Conservation (phyloP, 768 basidiomycete species). For the Macrolepiota albuminosa region DNA sequence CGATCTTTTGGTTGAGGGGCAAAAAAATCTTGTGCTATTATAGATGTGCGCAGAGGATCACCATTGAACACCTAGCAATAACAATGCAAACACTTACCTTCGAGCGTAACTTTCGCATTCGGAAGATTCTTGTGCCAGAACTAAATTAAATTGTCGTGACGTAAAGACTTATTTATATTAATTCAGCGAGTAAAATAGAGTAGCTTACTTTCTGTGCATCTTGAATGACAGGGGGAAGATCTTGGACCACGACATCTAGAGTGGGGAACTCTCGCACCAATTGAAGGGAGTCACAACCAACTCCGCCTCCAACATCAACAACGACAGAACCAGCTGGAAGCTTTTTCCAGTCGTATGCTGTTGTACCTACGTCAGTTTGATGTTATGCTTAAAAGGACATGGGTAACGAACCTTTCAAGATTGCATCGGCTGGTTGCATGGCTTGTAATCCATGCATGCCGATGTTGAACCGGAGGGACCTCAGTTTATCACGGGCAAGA, state of each 20-base stretch:
- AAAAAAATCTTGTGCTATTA: slow-evolving; percentile 6
- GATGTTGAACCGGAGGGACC: slow-evolving; percentile 22
- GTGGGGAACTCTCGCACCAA: slow-evolving; percentile 25
- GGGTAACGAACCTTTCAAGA: slow-evolving; percentile 12
- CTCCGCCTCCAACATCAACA: slow-evolving; percentile 32
- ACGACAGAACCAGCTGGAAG: slow-evolving; percentile 12
- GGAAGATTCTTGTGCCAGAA: slow-evolving; percentile 1
- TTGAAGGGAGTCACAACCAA: slow-evolving; percentile 24
- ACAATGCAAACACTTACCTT: background rate
- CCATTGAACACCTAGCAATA: no score
- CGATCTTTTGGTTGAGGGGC: background rate
- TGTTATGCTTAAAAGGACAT: background rate
- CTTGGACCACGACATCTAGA: slow-evolving; percentile 26
- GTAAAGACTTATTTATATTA: no score
- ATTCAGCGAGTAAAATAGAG: no score
- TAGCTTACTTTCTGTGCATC: slow-evolving; percentile 15
- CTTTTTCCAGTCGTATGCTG: slow-evolving; percentile 7
- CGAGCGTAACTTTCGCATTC: slow-evolving; percentile 1
- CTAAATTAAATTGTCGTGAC: background rate
- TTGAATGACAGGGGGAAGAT: slow-evolving; percentile 20
- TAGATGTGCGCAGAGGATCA: background rate
- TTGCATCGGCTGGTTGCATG: slow-evolving; percentile 19
- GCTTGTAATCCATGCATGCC: slow-evolving; percentile 25
- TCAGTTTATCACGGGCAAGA: slow-evolving; percentile 15
- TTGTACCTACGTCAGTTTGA: background rate